Evolutionary conservation across 148 eudicot genomes (phyloP), one percentile per base, ranked within the genome.

Genomic region (Selenicereus undatus): DNA sequence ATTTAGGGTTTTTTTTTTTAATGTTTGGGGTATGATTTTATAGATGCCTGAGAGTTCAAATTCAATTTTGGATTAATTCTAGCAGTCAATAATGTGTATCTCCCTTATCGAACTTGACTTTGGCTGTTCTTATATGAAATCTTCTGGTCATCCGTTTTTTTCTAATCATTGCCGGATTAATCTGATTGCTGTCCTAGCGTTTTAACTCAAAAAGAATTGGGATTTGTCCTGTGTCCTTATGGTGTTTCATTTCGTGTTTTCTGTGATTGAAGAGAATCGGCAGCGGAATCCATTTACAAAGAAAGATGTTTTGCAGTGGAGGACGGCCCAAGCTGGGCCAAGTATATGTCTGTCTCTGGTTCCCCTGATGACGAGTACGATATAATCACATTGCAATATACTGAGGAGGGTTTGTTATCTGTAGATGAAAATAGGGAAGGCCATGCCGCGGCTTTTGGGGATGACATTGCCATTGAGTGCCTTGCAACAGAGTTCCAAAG

Each of bases 311-410:
- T 90, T 58, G 88, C 96, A 13, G 97, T 95, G 89, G 92, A 91
- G 10, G 95, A 93, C 74, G 97, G 97, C 35, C 87, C 87, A 51
- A 90, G 92, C 85, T 95, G 98, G 98, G 93, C 92, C 70, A 95
- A 95, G 83, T 95, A 95, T 91, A 95, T 95, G 98, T 93, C 96
- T 70, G 90, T 91, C 76, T 93, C 96, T 75, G 98, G 98, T 80
- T 95, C 91, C 68, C 88, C 89, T 45, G 97, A 89, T 80, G 97
- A 95, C 87, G 94, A 91, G 76, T 90, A 90, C 82, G 90, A 95
- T 88, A 93, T 95, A 93, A 91, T 95, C 89, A 89, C 88, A 72
- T 84, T 95, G 90, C 94, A 93, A 75, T 93, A 93, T 83, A 95
- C 94, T 8, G 97, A 91, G 88, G 98, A 95, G 80, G 98, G 98